These are phyloP conservation scores for Cladosporium sp. DNA, from an alignment of 2,329 filamentous ascomycete genomes.

Conservation along the genomic window DNA sequence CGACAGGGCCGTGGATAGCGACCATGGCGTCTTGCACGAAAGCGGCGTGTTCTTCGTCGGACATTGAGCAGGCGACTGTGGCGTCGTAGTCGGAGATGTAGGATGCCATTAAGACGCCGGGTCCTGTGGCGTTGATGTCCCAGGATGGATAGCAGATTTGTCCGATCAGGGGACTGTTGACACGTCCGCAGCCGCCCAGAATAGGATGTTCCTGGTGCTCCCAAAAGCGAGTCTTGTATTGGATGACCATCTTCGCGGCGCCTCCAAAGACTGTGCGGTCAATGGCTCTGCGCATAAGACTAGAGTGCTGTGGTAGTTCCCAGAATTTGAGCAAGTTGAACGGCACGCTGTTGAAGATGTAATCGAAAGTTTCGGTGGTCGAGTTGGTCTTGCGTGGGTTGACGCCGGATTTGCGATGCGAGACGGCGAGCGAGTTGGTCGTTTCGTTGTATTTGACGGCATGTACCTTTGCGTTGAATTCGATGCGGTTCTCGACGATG, in stretches of 20 bases:
- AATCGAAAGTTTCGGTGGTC: slow-evolving; percentile 13
- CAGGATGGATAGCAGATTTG: slow-evolving; percentile 63
- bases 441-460: slow-evolving; percentile 17
- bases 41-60: slow-evolving; percentile 57
- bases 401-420: slow-evolving; percentile 49
- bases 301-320: slow-evolving; percentile 11
- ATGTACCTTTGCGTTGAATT: slow-evolving; percentile 45
- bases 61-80: slow-evolving; percentile 30
- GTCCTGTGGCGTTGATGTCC: slow-evolving; percentile 58
- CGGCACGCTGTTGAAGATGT: slow-evolving; percentile 15
- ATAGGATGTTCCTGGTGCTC: slow-evolving; percentile 52
- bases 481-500: slow-evolving; percentile 52
- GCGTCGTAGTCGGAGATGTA: slow-evolving; percentile 15
- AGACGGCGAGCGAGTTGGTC: slow-evolving; percentile 24
- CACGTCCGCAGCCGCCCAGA: slow-evolving; percentile 57
- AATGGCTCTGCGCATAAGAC: slow-evolving; percentile 12
- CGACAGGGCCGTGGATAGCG: slow-evolving; percentile 58
- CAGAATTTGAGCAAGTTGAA: slow-evolving; percentile 16
- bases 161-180: slow-evolving; percentile 57
- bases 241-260: slow-evolving; percentile 56
- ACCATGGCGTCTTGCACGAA: slow-evolving; percentile 60
- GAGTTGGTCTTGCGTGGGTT: slow-evolving; percentile 35
- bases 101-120: slow-evolving; percentile 48
- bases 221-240: slow-evolving; percentile 61
- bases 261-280: slow-evolving; percentile 37